A percentile compares a stretch with the other conserved stretches of the same genome.
Evolutionary conservation across 495 filamentous ascomycete genomes (phyloP).

Genomic region (Lophiotrema nucula): DNA sequence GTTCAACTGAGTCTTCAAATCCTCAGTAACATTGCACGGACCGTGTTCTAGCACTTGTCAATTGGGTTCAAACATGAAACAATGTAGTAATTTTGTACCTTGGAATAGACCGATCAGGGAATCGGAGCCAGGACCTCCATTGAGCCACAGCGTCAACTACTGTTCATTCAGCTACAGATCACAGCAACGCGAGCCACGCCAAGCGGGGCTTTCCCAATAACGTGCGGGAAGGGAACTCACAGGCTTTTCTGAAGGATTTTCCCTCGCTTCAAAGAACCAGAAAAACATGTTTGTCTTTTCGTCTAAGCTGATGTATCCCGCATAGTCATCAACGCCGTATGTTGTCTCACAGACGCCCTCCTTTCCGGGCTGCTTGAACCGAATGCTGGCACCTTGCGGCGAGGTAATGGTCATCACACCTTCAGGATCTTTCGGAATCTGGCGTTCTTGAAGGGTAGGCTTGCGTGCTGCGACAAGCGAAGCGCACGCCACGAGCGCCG

Average conservation of each 20-base stretch:
- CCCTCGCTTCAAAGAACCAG: conserved; percentile 38
- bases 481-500: neutral
- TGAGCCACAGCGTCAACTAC: conserved; percentile 39
- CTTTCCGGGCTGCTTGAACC: conserved; percentile 55
- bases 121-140: conserved; percentile 56
- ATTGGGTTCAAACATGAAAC: neutral
- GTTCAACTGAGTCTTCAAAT: conserved; percentile 55
- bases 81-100: conserved; percentile 12
- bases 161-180: neutral
- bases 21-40: conserved; percentile 57
- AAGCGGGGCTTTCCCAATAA: neutral
- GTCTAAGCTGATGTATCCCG: conserved; percentile 34
- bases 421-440: conserved; percentile 44
- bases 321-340: conserved; percentile 35
- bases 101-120: conserved; percentile 73
- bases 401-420: conserved; percentile 59
- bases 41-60: conserved; percentile 48
- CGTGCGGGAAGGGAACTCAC: conserved; percentile 14
- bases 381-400: conserved; percentile 53
- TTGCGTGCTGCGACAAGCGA: conserved; percentile 11
- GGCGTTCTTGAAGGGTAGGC: conserved; percentile 13
- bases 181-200: neutral
- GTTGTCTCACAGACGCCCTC: conserved; percentile 48
- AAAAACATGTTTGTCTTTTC: conserved; percentile 32
- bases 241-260: conserved; percentile 32